Evolutionary conservation across 179 eudicot species (phyloP).

Genomic region (Heliamphora pulchella): DNA sequence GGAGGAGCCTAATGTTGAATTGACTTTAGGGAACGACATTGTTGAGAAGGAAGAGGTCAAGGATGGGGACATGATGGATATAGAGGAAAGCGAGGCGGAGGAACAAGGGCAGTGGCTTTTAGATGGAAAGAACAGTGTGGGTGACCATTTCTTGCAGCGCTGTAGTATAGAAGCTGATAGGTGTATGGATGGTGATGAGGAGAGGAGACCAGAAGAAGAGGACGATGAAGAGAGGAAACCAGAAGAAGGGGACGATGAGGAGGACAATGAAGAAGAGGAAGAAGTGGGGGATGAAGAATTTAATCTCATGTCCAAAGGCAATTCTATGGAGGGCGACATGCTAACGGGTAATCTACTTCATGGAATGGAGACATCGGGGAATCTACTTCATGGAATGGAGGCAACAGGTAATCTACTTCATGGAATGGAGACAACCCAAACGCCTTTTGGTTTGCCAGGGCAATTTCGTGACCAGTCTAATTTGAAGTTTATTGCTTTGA

Average conservation of each 20-base stretch:
- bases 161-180: conserved; percentile 34
- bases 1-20: conserved; percentile 28
- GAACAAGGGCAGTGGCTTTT: conserved; percentile 48
- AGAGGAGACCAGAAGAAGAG: conserved; percentile 29
- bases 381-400: conserved; percentile 37
- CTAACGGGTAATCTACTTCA: conserved; percentile 49
- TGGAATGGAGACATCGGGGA: conserved; percentile 31
- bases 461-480: conserved; percentile 44
- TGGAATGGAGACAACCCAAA: conserved; percentile 42
- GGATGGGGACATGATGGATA: conserved; percentile 41
- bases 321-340: conserved; percentile 28
- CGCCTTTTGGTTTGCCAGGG: conserved; percentile 29
- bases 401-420: conserved; percentile 48
- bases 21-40: conserved; percentile 36
- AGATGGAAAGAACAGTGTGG: conserved; percentile 31
- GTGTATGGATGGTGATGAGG: conserved; percentile 26
- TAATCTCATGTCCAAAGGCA: conserved; percentile 26
- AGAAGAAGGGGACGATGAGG: conserved; percentile 29
- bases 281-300: conserved; percentile 30
- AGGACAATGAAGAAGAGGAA: conserved; percentile 40
- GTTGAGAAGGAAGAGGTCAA: conserved; percentile 32
- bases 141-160: conserved; percentile 44
- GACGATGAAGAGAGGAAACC: conserved; percentile 28
- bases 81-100: conserved; percentile 36
- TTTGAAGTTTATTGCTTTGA: conserved; percentile 33